A percentile compares a stretch with the other conserved stretches of the same genome.
Evolutionary conservation across 768 basidiomycete genomes (phyloP).

Genomic region (Xerocomellus chrysenteron): DNA sequence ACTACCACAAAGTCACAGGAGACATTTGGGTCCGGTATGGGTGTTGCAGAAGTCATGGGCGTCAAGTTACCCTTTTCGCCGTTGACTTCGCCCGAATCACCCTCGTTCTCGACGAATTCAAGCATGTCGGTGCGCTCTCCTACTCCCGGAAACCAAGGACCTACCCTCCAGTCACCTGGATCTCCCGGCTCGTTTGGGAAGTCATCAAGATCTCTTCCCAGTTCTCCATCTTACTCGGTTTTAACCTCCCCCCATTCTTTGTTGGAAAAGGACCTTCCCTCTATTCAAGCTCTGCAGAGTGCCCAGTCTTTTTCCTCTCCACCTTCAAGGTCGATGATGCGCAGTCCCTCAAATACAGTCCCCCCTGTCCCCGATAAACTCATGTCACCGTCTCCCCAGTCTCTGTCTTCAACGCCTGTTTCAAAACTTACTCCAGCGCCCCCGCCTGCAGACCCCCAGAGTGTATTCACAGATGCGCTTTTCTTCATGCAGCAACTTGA

Average conservation of each 20-base stretch:
- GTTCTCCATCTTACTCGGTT: conserved; percentile 30
- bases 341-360: conserved; percentile 11
- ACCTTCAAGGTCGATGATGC: conserved; percentile 15
- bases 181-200: conserved; percentile 15
- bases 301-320: conserved; percentile 8
- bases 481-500: conserved; percentile 68
- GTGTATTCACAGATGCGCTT: conserved; percentile 54
- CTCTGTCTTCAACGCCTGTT: conserved; percentile 24
- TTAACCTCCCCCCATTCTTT: conserved; percentile 38
- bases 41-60: conserved; percentile 28
- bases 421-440: conserved; percentile 27
- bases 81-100: conserved; percentile 29
- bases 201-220: conserved; percentile 21
- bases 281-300: conserved; percentile 32
- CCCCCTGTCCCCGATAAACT: conserved; percentile 32
- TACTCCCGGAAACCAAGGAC: conserved; percentile 14
- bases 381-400: conserved; percentile 13
- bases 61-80: conserved; percentile 34
- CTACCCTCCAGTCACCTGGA: conserved; percentile 14
- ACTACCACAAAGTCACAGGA: conserved; percentile 21
- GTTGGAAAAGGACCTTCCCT: conserved; percentile 33
- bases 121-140: conserved; percentile 25
- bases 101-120: conserved; percentile 32
- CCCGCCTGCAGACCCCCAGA: conserved; percentile 27
- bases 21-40: conserved; percentile 7